Percentiles rank a stretch among this genome's conserved stretches.
phyloP scores from a whole-genome alignment of 495 filamentous ascomycete species.

The Hyaloscypha hepaticicola region DNA sequence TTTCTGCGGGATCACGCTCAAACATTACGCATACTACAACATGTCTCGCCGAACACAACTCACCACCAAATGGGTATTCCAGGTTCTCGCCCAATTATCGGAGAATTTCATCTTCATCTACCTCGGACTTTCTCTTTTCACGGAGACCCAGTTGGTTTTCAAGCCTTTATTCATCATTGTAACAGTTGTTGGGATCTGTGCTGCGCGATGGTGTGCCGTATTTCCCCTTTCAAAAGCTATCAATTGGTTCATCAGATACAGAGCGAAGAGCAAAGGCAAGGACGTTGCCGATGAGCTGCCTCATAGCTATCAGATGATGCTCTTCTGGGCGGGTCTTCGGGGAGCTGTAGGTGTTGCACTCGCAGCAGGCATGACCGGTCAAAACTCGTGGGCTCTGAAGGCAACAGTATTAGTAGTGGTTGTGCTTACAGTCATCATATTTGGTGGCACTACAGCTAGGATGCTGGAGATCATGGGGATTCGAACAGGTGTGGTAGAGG shows the following conservation, averaged over 20 bases:
- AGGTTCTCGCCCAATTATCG: slow-evolving; percentile 88
- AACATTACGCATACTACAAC: slow-evolving; percentile 99
- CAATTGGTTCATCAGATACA: slow-evolving; percentile 91
- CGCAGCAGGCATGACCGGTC: slow-evolving; percentile 80
- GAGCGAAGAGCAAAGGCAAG: slow-evolving; percentile 73
- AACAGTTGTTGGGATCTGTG: slow-evolving; percentile 85
- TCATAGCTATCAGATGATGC: slow-evolving; percentile 91
- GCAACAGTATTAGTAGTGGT: slow-evolving; percentile 96
- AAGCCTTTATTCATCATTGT: slow-evolving; percentile 96
- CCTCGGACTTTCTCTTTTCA: slow-evolving; percentile 89
- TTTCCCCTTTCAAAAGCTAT: slow-evolving; percentile 89
- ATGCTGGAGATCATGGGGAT: slow-evolving; percentile 98
- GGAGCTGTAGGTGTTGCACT: slow-evolving; percentile 95
- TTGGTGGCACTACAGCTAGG: slow-evolving; percentile 95
- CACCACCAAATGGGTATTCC: slow-evolving; percentile 97
- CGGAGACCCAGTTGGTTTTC: slow-evolving; percentile 80
- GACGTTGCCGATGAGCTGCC: slow-evolving; percentile 89
- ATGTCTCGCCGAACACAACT: slow-evolving; percentile 98
- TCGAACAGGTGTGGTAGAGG: slow-evolving; percentile 91
- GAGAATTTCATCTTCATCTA: slow-evolving; percentile 99
- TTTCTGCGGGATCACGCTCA: slow-evolving; percentile 96
- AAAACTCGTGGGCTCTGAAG: slow-evolving; percentile 73
- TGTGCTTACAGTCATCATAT: slow-evolving; percentile 96
- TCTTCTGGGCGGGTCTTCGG: slow-evolving; percentile 96
- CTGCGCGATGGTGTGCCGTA: slow-evolving; percentile 86